Base-by-base conservation (phyloP, 148 eudicot genomes). In the Camellia japonica region DNA sequence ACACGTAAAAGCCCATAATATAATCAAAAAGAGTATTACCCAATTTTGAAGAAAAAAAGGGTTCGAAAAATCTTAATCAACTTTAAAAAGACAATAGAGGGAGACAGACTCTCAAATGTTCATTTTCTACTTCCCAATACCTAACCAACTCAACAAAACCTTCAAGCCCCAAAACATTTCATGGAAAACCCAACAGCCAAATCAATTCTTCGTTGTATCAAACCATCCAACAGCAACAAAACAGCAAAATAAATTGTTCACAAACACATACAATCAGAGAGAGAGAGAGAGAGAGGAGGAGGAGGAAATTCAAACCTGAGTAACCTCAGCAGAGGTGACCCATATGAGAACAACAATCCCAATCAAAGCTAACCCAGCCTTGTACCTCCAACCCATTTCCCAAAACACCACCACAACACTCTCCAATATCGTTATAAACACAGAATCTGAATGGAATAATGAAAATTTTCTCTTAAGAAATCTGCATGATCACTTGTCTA, bases 251-350 rank as follows among this genome's bases (percentile, higher is more conserved):
- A 43, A 59, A 42, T 2, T 9, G 47, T 5, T 3, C 3, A 52
- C 18, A 38, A 0, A 55, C 7, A 11, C 3, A 9, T 13, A 1
- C 44, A 52, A 18, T 10, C 61, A 73, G n/a, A 20, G n/a, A 76
- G 5, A 61, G 16, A 61, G 43, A 61, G 16, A 10, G 68, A 23
- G 30, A 23, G 30, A 23, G 30, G 30, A 23, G 30, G 30, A 59
- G 15, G 20, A 16, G 1, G 16, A 13, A 65, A 7, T 2, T 47
- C 67, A 51, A 51, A 82, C 91, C 91, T 89, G 91, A 38, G 91
- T 89, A 73, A 89, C 84, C 81, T 89, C 91, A 10, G 90, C 90
- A 64, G 90, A 82, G 74, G 86, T 65, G 49, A 89, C 91, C 91
- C 91, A 89, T 14, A 89, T 87, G 79, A 89, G 38, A 23, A 89